Conservation (phyloP, 345 rosid genomes). For the Hibiscus syriacus region DNA sequence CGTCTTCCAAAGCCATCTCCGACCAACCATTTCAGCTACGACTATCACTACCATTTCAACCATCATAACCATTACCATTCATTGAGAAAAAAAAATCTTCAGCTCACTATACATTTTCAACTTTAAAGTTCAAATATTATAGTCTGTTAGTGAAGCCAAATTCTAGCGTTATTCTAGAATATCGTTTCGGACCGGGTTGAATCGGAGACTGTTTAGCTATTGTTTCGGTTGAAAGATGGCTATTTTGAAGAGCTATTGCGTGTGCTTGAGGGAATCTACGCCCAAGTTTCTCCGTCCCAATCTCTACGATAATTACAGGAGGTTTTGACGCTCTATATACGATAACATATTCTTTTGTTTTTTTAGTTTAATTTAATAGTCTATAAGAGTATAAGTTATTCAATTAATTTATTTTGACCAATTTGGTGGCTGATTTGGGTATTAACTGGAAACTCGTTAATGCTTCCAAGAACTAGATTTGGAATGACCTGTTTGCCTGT, state of each 20-base stretch:
- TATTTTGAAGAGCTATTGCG: conserved; percentile 30
- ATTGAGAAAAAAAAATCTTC: background rate
- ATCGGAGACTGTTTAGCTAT: background rate
- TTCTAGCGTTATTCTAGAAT: background rate
- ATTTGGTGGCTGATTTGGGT: background rate
- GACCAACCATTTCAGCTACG: background rate
- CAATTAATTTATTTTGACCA: too few relatives aligned
- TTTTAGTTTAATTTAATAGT: background rate
- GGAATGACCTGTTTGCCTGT: background rate
- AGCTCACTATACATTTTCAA: background rate
- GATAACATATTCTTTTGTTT: background rate
- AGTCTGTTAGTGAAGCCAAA: background rate
- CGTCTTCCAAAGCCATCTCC: background rate
- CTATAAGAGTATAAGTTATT: background rate
- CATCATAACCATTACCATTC: conserved; percentile 13
- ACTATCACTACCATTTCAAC: conserved; percentile 16
- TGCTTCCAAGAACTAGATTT: background rate
- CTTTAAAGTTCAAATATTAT: background rate
- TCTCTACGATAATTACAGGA: conserved; percentile 23
- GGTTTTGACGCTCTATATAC: conserved; percentile 19
- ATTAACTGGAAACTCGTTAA: background rate
- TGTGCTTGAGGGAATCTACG: conserved; percentile 29
- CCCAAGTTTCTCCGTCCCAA: conserved; percentile 28
- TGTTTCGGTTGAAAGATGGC: conserved; percentile 21
- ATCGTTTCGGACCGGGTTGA: background rate